A percentile compares a stretch with the other conserved stretches of the same genome.
phyloP scores from a whole-genome alignment of 1,139 yeast genomes.

The Taphrina deformans region DNA sequence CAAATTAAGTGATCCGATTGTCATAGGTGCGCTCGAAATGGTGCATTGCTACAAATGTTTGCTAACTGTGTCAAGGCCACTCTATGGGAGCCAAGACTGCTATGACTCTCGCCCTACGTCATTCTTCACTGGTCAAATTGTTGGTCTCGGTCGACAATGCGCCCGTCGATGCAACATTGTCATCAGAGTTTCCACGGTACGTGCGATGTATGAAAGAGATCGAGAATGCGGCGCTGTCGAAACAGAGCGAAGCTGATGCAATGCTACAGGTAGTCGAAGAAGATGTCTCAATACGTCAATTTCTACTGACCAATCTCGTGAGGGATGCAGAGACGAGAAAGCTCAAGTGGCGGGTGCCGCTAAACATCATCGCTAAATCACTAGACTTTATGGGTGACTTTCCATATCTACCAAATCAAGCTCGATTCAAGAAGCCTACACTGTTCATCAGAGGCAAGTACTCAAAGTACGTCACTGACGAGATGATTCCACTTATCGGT shows the following conservation, averaged over 20 bases:
- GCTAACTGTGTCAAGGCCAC: conserved; percentile 55
- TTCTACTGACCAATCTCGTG: conserved; percentile 69
- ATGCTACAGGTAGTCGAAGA: conserved; percentile 64
- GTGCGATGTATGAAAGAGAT: conserved; percentile 60
- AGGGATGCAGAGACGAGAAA: conserved; percentile 44
- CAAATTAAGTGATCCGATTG: conserved; percentile 55
- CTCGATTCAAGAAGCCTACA: conserved; percentile 69
- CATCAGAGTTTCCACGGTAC: conserved; percentile 65
- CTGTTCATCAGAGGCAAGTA: conserved; percentile 77
- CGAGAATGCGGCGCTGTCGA: conserved; percentile 49
- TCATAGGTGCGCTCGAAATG: conserved; percentile 85
- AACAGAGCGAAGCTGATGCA: conserved; percentile 67
- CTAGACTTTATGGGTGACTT: conserved; percentile 70
- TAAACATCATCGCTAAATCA: conserved; percentile 64
- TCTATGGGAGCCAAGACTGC: conserved; percentile 80
- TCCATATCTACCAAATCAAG: conserved; percentile 62
- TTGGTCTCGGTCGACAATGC: conserved; percentile 85
- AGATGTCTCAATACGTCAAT: conserved; percentile 65
- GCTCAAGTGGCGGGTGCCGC: conserved; percentile 60
- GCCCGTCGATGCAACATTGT: conserved; percentile 66
- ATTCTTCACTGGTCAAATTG: conserved; percentile 64
- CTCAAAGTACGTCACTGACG: conserved; percentile 83
- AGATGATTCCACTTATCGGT: conserved; percentile 71
- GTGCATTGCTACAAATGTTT: too few relatives aligned
- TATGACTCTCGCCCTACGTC: conserved; percentile 77